Conservation (phyloP, 768 basidiomycete species). For the Melanogaster broomeanus region DNA sequence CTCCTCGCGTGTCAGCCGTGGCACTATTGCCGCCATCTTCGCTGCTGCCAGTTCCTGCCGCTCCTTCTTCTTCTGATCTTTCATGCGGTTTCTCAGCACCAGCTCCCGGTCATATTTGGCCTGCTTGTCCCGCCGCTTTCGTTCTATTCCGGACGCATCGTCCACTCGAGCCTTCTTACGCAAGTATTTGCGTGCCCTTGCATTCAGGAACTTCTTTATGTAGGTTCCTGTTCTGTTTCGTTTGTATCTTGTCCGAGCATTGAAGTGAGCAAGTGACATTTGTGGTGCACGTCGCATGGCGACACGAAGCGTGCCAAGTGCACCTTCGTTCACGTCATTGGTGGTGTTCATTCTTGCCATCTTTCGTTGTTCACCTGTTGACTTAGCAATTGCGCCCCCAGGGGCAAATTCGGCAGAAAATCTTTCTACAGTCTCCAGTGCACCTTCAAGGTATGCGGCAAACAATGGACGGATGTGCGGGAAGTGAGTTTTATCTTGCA, state of each 20-base stretch:
- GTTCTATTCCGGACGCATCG: too few relatives aligned
- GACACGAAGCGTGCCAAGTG: constrained; percentile 21
- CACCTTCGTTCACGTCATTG: constrained; percentile 25
- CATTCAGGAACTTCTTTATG: too few relatives aligned
- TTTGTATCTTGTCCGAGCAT: constrained; percentile 25
- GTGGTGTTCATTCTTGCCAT: constrained; percentile 17
- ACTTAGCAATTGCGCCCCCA: constrained; percentile 28
- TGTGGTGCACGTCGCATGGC: constrained; percentile 4
- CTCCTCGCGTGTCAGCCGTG: too few relatives aligned
- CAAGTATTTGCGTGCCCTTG: too few relatives aligned
- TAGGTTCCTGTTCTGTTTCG: constrained; percentile 26
- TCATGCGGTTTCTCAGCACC: too few relatives aligned
- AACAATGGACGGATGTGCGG: constrained; percentile 31
- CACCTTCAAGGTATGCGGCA: constrained; percentile 25
- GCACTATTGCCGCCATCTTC: too few relatives aligned
- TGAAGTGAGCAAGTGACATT: constrained; percentile 21
- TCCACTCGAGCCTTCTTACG: too few relatives aligned
- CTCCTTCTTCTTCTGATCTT: too few relatives aligned
- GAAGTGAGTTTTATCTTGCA: constrained; percentile 16
- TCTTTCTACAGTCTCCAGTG: constrained; percentile 23
- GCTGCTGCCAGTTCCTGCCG: too few relatives aligned
- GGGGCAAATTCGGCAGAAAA: constrained; percentile 32
- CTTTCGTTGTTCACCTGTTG: constrained; percentile 1
- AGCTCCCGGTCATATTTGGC: too few relatives aligned
- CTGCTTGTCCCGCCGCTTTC: too few relatives aligned